Base-by-base conservation (phyloP, 116 monocot species). In the Trichopus zeylanicus region DNA sequence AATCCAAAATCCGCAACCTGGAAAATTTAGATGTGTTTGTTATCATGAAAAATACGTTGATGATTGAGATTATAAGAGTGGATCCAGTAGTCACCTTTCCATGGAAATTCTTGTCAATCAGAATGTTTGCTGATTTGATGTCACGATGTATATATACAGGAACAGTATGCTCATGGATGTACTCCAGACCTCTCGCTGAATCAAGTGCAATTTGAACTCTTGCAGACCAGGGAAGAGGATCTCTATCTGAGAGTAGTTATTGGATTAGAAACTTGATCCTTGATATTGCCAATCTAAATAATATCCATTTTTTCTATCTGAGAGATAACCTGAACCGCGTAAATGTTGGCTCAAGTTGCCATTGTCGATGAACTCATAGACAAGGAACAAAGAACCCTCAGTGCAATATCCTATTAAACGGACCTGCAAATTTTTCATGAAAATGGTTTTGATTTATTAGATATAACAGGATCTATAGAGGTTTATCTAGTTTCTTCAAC, bases 1-100 rank as follows among this genome's bases (percentile, higher is more conserved):
- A 91, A 79, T 49, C 91, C 86, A 82, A 91, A 91, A 77, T 86
- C 91, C 28, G 91, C 91, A 80, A 91, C 86, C 91, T 91, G 73
- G 48, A 59, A 22, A 49, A 0, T 24, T 16, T 19, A n/a, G 9
- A 49, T 4, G 3, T 0, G 7, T 13, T 42, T 42, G n/a, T 42
- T 1, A 3, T 16, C 42, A 42, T 13, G 2, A n/a, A n/a, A 37
- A 37, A 37, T 1, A 16, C n/a, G 19, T 49, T 22, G 19, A 25
- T 18, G 5, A 55, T 47, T 31, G 4, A 35, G 4, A 5, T 3
- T 49, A 21, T 6, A 38, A 12, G 3, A 49, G 46, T 21, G 37
- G 12, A 23, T 59, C 16, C 31, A 52, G 31, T 31, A 7, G 35
- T 33, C 55, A 91, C 86, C 86, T 91, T 91, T 62, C 70, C 86